phyloP scores from a whole-genome alignment of 495 filamentous ascomycete species.

The Halenospora varia region DNA sequence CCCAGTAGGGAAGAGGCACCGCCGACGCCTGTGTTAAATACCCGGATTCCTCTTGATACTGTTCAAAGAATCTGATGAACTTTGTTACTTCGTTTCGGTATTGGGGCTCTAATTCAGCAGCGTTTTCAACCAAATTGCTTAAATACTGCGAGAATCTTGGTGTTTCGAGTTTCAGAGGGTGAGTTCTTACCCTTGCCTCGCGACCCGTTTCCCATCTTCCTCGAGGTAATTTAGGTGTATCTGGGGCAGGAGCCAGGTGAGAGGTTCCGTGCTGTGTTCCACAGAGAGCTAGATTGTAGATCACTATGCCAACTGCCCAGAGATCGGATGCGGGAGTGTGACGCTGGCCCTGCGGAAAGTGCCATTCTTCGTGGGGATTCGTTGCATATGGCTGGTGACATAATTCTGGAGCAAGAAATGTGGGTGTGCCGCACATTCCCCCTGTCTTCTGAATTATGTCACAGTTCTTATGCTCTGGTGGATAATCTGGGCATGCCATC shows the following conservation, averaged over 20 bases:
- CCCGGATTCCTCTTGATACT: neutral
- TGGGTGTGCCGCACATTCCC: slow-evolving; percentile 2
- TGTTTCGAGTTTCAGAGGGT: neutral
- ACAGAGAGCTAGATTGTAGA: slow-evolving; percentile 14
- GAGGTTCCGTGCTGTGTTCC: neutral
- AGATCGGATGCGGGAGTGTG: slow-evolving; percentile 21
- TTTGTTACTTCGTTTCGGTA: neutral
- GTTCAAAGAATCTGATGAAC: neutral
- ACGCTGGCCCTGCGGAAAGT: slow-evolving; percentile 5
- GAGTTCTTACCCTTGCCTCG: neutral
- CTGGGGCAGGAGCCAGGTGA: neutral
- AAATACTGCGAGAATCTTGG: neutral
- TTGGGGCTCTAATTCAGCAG: too few species aligned
- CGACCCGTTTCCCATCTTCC: neutral
- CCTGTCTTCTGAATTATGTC: neutral
- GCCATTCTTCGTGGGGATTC: neutral
- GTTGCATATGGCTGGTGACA: slow-evolving; percentile 11
- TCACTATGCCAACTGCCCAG: slow-evolving; percentile 19
- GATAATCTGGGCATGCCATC: slow-evolving; percentile 19
- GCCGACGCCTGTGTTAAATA: neutral
- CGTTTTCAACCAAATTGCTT: too few species aligned
- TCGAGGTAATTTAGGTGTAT: neutral
- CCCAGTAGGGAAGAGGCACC: slow-evolving; percentile 9
- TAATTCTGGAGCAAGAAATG: slow-evolving; percentile 21
- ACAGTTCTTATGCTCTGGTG: neutral